phyloP scores from a whole-genome alignment of 768 basidiomycete species.

The Amanita rimosa region DNA sequence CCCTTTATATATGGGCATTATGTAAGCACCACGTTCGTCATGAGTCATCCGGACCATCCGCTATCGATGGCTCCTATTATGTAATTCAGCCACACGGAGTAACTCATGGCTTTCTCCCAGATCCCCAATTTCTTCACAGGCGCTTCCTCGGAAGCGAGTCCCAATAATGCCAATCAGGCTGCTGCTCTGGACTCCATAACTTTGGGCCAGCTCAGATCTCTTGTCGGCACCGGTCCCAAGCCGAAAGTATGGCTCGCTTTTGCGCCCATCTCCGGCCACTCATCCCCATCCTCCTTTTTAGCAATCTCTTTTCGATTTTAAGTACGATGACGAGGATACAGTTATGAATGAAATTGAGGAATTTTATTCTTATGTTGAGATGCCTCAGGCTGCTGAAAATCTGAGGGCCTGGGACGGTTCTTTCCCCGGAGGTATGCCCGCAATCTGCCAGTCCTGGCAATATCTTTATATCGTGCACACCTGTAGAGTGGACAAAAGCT shows the following conservation, averaged over 20 bases:
- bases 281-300: constrained; percentile 16
- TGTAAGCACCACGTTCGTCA: constrained; percentile 14
- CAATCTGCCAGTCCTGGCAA: constrained; percentile 4
- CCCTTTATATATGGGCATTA: constrained; percentile 18
- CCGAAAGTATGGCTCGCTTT: constrained; percentile 45
- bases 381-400: constrained; percentile 82
- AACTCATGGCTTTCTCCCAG: constrained; percentile 16
- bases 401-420: constrained; percentile 82
- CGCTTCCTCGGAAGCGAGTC: constrained; percentile 12
- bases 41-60: not conserved
- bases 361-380: constrained; percentile 96
- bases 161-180: constrained; percentile 17
- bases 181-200: constrained; percentile 62
- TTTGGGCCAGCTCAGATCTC: constrained; percentile 68
- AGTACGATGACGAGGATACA: constrained; percentile 94
- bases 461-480: not conserved
- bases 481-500: constrained; percentile 67
- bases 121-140: constrained; percentile 17
- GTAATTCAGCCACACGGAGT: not conserved
- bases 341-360: constrained; percentile 95
- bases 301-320: constrained; percentile 86
- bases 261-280: not conserved
- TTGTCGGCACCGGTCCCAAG: constrained; percentile 59
- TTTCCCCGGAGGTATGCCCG: constrained; percentile 52
- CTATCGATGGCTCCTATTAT: constrained; percentile 2